Evolutionary conservation across 2,329 filamentous ascomycete genomes (phyloP), one percentile per base, ranked within the genome.

Genomic region (Ophiosphaerella herpotricha): DNA sequence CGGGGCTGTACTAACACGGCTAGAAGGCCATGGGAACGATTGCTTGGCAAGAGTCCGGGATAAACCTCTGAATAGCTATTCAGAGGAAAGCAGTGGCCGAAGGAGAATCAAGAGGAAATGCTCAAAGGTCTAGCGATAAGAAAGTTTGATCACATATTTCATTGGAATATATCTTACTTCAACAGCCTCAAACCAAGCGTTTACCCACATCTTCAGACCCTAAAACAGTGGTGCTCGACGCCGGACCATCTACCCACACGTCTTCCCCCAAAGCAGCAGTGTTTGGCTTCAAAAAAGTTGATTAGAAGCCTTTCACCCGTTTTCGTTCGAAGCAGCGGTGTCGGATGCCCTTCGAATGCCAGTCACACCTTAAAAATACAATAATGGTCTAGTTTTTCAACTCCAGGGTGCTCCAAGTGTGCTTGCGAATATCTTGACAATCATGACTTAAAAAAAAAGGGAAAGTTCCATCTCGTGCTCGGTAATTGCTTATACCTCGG

Each of bases 401-500:
- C 40, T 35, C 41, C 40, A 13, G 26, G 35, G 21, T 36, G 40
- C 29, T 32, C 29, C 29, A 21, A 18, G n/a, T 16, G 34, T 41
- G 46, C 37, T 37, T n/a, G n/a, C 16, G n/a, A 26, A 40, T 43
- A 43, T 48, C 34, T 43, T 48, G 34, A 48, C 24, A 37, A n/a
- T 42, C 29, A 32, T 40, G 34, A 43, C 39, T 16, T n/a, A n/a
- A n/a, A n/a, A 26, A 38, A 23, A 38, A 23, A 32, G 34, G 35
- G 40, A 39, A 32, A 39, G n/a, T 12, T 39, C 40, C 39, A 32
- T 40, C 33, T 44, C 43, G 44, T 52, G 45, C 41, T 40, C 31
- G 36, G 44, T 45, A 47, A 21, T 35, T 38, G 41, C 48, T 68
- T 52, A 73, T 35, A 73, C 68, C 50, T 73, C 70, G 12, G 70